phyloP scores from a whole-genome alignment of 345 rosid genomes.

The Streptanthus diversifolius region DNA sequence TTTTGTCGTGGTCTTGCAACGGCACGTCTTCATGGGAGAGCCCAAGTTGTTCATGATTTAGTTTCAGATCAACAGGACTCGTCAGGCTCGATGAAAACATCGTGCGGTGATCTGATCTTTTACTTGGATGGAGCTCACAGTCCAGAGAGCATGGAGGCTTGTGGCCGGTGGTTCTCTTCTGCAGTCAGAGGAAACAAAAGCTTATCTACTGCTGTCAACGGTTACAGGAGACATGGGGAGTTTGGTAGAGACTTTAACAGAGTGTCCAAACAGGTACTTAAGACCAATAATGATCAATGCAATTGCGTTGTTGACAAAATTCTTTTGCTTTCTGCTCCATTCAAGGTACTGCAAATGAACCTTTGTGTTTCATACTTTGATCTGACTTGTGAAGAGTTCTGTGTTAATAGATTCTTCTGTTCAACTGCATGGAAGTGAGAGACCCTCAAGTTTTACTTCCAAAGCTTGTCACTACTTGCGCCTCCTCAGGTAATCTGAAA shows the following conservation, averaged over 20 bases:
- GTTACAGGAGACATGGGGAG: conserved; percentile 32
- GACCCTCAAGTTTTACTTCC: conserved; percentile 81
- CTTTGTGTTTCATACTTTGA: neutral
- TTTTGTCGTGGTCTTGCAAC: conserved; percentile 80
- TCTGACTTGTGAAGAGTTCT: neutral
- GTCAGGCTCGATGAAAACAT: conserved; percentile 28
- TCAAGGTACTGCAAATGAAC: neutral
- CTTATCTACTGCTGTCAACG: conserved; percentile 37
- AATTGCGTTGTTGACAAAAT: neutral
- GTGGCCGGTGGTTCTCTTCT: conserved; percentile 77
- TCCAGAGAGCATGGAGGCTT: conserved; percentile 93
- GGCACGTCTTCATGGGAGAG: conserved; percentile 78
- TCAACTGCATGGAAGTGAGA: conserved; percentile 89
- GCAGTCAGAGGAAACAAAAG: conserved; percentile 42
- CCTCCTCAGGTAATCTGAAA: conserved; percentile 54
- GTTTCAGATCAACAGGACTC: conserved; percentile 35
- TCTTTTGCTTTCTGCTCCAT: neutral
- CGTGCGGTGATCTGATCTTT: conserved; percentile 64
- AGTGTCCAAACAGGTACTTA: conserved; percentile 60
- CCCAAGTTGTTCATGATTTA: conserved; percentile 62
- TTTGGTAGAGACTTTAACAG: conserved; percentile 29
- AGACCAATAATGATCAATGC: conserved; percentile 10
- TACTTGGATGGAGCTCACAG: conserved; percentile 97
- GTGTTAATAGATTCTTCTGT: conserved; percentile 62
- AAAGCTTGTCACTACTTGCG: conserved; percentile 58